Evolutionary conservation across 768 basidiomycete species (phyloP).

Genomic region (Boletus reticulatus): DNA sequence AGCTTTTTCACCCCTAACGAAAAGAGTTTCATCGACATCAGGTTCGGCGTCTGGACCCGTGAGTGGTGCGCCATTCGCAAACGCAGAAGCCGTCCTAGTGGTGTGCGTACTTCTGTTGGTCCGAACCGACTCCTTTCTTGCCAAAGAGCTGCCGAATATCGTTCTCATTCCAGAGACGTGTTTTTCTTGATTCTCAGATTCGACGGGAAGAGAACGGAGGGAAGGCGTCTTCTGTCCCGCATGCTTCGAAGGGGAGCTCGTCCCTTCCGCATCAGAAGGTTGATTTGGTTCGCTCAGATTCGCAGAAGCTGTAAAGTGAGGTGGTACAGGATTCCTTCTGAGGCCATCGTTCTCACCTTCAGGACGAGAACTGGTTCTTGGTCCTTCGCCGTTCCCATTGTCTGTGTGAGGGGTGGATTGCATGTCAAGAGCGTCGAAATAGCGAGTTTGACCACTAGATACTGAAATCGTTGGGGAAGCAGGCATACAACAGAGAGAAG

Average conservation of each 20-base stretch:
- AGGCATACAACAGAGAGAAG: constrained; percentile 12
- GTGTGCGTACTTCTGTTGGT: constrained; percentile 20
- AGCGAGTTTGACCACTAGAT: constrained; percentile 36
- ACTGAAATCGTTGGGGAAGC: constrained; percentile 10
- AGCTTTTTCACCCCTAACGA: constrained; percentile 44
- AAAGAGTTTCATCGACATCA: constrained; percentile 39
- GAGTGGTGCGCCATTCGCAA: constrained; percentile 54
- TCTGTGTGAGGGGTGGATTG: constrained; percentile 11
- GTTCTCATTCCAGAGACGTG: not conserved
- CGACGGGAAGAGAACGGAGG: constrained; percentile 24
- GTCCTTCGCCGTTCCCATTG: not conserved
- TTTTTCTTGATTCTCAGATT: constrained; percentile 5
- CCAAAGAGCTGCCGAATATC: not conserved
- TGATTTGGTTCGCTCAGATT: not conserved
- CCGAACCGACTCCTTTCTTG: constrained; percentile 24
- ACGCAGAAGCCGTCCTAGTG: constrained; percentile 29
- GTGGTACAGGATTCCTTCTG: not conserved
- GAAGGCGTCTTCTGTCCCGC: constrained; percentile 10
- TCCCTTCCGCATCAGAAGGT: not conserved
- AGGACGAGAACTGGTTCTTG: not conserved
- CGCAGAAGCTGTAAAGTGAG: not conserved
- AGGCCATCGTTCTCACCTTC: constrained; percentile 1
- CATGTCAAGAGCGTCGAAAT: constrained; percentile 46
- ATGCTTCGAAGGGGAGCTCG: not conserved
- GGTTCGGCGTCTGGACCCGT: constrained; percentile 46